Evolutionary conservation across 2,329 filamentous ascomycete genomes (phyloP).

Genomic region (Pseudocercospora crystallina): DNA sequence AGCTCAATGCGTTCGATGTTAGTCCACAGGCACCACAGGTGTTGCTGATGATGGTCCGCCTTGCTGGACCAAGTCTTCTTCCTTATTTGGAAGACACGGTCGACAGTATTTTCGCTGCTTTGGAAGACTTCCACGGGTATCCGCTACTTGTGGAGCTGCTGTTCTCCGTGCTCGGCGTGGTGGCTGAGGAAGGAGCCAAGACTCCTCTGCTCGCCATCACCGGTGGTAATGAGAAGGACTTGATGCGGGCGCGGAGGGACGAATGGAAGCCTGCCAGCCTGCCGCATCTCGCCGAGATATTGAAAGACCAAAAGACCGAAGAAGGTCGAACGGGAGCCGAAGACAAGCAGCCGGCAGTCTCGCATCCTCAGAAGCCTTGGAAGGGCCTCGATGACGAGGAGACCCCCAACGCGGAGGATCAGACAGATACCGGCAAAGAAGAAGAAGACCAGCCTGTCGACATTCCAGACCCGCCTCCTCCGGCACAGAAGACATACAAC

Average conservation of each 20-base stretch:
- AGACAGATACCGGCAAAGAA: conserved; percentile 26
- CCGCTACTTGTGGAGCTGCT: conserved; percentile 79
- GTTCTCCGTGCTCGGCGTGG: conserved; percentile 77
- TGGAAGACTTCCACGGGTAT: conserved; percentile 97
- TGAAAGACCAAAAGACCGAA: conserved; percentile 19
- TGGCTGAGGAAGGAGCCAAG: conserved; percentile 78
- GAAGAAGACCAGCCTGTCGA: conserved; percentile 26
- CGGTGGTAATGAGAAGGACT: conserved; percentile 20
- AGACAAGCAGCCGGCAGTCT: conserved; percentile 34
- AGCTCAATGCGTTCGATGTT: conserved; percentile 87
- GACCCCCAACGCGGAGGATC: conserved; percentile 18
- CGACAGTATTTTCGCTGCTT: conserved; percentile 82
- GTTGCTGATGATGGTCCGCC: conserved; percentile 86
- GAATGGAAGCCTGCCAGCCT: conserved; percentile 38
- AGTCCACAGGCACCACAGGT: conserved; percentile 89
- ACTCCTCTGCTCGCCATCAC: conserved; percentile 50
- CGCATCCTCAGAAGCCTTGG: conserved; percentile 32
- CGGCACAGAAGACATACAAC: conserved; percentile 72
- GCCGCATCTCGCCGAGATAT: conserved; percentile 41
- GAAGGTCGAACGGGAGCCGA: conserved; percentile 21
- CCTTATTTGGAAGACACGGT: conserved; percentile 91
- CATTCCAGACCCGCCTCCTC: conserved; percentile 50
- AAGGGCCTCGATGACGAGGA: conserved; percentile 31
- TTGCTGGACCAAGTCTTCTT: conserved; percentile 77
- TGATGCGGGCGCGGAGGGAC: conserved; percentile 8